Evolutionary conservation across 352 stramenopile genomes (phyloP).

Genomic region (Phytophthora cryptogea): DNA sequence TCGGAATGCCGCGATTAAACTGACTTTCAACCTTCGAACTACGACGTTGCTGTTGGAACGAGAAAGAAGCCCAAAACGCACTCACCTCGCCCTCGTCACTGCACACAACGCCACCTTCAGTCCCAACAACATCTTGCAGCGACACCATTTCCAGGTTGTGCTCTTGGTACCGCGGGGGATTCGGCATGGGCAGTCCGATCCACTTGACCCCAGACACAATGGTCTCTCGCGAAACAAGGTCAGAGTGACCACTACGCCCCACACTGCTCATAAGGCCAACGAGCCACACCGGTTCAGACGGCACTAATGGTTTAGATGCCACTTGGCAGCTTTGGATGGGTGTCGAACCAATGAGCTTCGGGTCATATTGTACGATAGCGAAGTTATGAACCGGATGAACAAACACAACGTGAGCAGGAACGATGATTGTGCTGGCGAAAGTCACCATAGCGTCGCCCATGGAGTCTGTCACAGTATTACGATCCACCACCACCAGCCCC

Average conservation of each 20-base stretch:
- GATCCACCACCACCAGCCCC: constrained; percentile 91
- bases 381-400: constrained; percentile 94
- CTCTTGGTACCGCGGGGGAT: constrained; percentile 84
- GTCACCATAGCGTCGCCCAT: constrained; percentile 90
- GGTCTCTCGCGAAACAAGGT: constrained; percentile 84
- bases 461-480: constrained; percentile 91
- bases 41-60: constrained; percentile 78
- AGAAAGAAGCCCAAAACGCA: constrained; percentile 90
- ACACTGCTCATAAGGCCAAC: constrained; percentile 86
- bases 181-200: constrained; percentile 81
- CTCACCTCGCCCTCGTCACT: constrained; percentile 70
- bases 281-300: constrained; percentile 84
- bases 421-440: constrained; percentile 90
- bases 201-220: constrained; percentile 89
- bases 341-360: constrained; percentile 82
- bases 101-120: constrained; percentile 82
- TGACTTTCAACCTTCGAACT: constrained; percentile 84
- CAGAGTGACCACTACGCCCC: constrained; percentile 76
- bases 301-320: constrained; percentile 56
- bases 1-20: constrained; percentile 86
- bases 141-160: constrained; percentile 90
- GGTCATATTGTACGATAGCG: constrained; percentile 92
- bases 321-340: constrained; percentile 82
- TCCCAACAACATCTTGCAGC: constrained; percentile 82
- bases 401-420: constrained; percentile 88